A percentile compares a stretch with the other conserved stretches of the same genome.
Evolutionary conservation across 2,329 filamentous ascomycete genomes (phyloP).

Genomic region (Cordyceps farinosa): DNA sequence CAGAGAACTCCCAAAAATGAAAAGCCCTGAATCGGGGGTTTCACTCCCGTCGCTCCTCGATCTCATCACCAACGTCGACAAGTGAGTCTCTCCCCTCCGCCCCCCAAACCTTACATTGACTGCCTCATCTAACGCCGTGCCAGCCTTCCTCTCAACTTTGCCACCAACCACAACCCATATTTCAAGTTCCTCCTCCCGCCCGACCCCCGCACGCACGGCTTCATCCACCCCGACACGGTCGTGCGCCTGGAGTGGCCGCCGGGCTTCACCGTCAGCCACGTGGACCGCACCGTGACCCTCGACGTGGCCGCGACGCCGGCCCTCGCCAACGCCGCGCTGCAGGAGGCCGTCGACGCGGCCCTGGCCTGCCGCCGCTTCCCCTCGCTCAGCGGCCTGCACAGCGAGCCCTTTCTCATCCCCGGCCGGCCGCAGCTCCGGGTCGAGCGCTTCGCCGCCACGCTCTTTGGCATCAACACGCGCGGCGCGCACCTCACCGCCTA

Average conservation of each 20-base stretch:
- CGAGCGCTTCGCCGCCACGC: constrained; percentile 58
- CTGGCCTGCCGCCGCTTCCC: constrained; percentile 34
- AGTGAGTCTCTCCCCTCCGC: constrained; percentile 30
- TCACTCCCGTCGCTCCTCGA: constrained; percentile 14
- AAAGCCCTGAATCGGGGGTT: too few relatives aligned
- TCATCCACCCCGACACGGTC: constrained; percentile 45
- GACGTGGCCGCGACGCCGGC: constrained; percentile 22
- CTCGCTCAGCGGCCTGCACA: constrained; percentile 36
- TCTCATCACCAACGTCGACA: constrained; percentile 32
- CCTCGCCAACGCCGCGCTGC: constrained; percentile 38
- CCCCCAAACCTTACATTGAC: neutral
- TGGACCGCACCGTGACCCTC: constrained; percentile 32
- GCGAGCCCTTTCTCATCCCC: constrained; percentile 41
- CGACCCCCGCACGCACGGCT: constrained; percentile 47
- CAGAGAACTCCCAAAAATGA: too few relatives aligned
- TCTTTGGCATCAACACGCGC: constrained; percentile 66
- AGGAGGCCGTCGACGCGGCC: constrained; percentile 34
- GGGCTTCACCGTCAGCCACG: constrained; percentile 35
- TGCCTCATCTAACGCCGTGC: constrained; percentile 17
- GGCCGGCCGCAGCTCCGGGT: constrained; percentile 38
- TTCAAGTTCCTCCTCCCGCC: constrained; percentile 45
- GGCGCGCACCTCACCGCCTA: constrained; percentile 67
- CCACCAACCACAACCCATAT: constrained; percentile 34
- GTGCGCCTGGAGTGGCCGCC: constrained; percentile 45
- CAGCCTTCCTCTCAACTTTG: constrained; percentile 47